Evolutionary conservation across 1,284 basidiomycete species (phyloP).

Genomic region (Ceratobasidium sp.): DNA sequence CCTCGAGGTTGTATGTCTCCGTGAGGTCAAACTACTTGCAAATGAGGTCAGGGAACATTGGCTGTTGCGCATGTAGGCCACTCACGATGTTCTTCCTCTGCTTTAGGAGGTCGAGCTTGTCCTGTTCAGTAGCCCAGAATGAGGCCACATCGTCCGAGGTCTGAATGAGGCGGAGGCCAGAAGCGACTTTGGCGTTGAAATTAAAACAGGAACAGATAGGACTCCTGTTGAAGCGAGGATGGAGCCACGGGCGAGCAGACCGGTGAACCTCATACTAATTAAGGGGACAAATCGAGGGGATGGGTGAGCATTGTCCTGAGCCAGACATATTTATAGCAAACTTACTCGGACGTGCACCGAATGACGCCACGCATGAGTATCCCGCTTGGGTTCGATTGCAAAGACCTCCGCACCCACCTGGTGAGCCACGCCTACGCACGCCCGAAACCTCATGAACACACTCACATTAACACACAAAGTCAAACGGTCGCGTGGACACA

Average conservation of each 20-base stretch:
- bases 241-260: slow-evolving; percentile 37
- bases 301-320: no score
- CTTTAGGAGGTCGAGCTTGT: slow-evolving; percentile 58
- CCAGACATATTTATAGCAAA: no score
- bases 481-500: not conserved
- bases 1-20: slow-evolving; percentile 26
- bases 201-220: slow-evolving; percentile 16
- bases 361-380: no score
- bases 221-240: not conserved
- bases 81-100: slow-evolving; percentile 53
- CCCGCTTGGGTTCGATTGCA: no score
- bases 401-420: no score
- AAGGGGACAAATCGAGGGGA: not conserved
- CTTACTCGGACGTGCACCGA: no score
- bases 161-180: slow-evolving; percentile 60
- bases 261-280: slow-evolving; percentile 7
- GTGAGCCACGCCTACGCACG: no score
- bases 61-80: not conserved
- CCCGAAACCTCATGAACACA: no score
- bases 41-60: not conserved
- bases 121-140: slow-evolving; percentile 65
- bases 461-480: not conserved
- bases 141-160: slow-evolving; percentile 56
- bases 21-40: not conserved
- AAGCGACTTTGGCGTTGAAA: slow-evolving; percentile 52